Evolutionary conservation across 495 filamentous ascomycete genomes (phyloP).

Genomic region (Podospora sp.): DNA sequence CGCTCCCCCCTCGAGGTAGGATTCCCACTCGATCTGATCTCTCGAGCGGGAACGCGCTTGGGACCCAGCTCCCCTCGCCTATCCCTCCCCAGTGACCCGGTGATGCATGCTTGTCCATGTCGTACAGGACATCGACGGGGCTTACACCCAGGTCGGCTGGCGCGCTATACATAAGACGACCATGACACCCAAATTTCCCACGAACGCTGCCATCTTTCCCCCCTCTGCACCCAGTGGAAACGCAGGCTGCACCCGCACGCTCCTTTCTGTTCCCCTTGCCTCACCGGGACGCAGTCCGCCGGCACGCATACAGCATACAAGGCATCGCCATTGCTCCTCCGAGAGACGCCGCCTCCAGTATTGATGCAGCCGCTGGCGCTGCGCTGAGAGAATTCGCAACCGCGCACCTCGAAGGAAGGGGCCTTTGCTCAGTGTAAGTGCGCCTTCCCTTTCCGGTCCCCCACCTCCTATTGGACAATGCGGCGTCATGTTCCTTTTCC

Average conservation of each 20-base stretch:
- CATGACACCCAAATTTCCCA: constrained; percentile 18
- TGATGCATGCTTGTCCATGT: constrained; percentile 21
- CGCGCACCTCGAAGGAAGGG: neutral
- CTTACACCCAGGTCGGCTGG: constrained; percentile 7
- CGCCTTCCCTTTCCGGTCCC: constrained; percentile 3
- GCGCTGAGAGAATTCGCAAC: constrained; percentile 2
- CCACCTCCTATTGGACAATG: constrained; percentile 22
- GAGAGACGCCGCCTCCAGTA: constrained; percentile 9
- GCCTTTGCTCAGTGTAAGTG: constrained; percentile 13
- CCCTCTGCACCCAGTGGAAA: constrained; percentile 12
- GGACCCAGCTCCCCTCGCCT: constrained; percentile 11
- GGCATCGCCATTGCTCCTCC: neutral
- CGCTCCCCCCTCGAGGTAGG: constrained; percentile 3
- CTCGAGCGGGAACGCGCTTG: constrained; percentile 10
- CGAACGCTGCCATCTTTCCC: neutral
- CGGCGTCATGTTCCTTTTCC: neutral
- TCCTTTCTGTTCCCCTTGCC: constrained; percentile 6
- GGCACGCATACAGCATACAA: neutral
- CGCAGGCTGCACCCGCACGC: constrained; percentile 14
- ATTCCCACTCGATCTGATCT: constrained; percentile 20
- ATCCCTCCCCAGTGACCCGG: constrained; percentile 15
- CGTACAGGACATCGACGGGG: constrained; percentile 12
- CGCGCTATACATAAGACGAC: constrained; percentile 23
- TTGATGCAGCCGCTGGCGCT: constrained; percentile 3
- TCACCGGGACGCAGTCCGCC: neutral